phyloP scores from a whole-genome alignment of 1,284 basidiomycete species.

The Ceratobasidium sp. region DNA sequence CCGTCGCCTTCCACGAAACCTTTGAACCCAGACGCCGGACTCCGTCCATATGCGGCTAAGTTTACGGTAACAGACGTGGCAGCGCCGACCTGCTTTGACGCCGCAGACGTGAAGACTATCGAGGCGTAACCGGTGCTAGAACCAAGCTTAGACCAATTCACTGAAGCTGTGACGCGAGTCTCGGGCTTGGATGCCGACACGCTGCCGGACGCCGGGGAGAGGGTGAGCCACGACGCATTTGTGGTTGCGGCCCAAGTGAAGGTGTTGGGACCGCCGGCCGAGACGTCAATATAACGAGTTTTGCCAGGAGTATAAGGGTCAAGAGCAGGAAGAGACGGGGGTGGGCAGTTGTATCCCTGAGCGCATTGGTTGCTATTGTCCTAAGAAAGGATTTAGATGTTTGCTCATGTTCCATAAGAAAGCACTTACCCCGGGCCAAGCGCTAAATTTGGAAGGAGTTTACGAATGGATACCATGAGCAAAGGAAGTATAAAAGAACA shows the following conservation, averaged over 20 bases:
- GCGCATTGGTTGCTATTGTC: slow-evolving; percentile 63
- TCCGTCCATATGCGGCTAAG: slow-evolving; percentile 21
- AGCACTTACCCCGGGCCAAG: slow-evolving; percentile 54
- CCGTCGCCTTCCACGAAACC: slow-evolving; percentile 76
- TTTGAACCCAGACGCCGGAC: slow-evolving; percentile 36
- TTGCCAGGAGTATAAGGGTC: slow-evolving; percentile 69
- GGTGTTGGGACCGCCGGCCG: slow-evolving; percentile 69
- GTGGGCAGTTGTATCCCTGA: slow-evolving; percentile 65
- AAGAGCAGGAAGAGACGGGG: slow-evolving; percentile 64
- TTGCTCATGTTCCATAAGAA: no score
- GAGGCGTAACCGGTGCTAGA: slow-evolving; percentile 57
- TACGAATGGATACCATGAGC: background rate
- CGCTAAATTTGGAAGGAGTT: slow-evolving; percentile 43
- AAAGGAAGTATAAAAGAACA: background rate
- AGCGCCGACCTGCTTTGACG: slow-evolving; percentile 61
- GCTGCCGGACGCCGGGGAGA: slow-evolving; percentile 65
- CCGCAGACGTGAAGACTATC: slow-evolving; percentile 65
- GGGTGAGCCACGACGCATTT: slow-evolving; percentile 68
- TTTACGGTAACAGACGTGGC: slow-evolving; percentile 34
- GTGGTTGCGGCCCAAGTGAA: slow-evolving; percentile 69
- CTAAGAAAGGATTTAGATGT: background rate
- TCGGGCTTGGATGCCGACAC: slow-evolving; percentile 67
- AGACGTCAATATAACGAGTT: slow-evolving; percentile 71
- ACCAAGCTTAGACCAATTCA: slow-evolving; percentile 73
- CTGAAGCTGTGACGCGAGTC: slow-evolving; percentile 67